Conservation (phyloP, 257 asterid genomes). For the Echites panduratus region DNA sequence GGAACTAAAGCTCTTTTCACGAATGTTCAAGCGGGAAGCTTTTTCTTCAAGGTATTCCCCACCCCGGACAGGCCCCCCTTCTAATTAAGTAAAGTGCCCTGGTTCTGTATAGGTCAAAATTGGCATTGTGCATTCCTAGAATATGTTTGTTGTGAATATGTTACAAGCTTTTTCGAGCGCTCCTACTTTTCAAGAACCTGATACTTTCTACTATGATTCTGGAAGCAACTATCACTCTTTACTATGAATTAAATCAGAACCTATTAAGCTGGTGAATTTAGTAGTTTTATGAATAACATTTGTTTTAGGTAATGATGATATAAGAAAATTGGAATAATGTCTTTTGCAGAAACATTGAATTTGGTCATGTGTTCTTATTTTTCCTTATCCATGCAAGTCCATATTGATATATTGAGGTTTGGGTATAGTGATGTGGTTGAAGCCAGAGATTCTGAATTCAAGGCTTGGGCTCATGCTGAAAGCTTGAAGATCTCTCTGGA, state of each 20-base stretch:
- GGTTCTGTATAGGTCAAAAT: constrained; percentile 12
- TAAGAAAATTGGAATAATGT: neutral
- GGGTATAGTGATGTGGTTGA: constrained; percentile 67
- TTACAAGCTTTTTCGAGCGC: neutral
- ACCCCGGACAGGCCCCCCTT: neutral
- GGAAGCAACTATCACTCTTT: neutral
- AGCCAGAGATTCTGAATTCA: constrained; percentile 68
- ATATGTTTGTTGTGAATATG: neutral
- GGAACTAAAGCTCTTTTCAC: constrained; percentile 69
- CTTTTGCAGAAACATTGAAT: neutral
- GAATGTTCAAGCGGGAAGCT: constrained; percentile 61
- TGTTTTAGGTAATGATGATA: neutral
- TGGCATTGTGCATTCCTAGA: neutral
- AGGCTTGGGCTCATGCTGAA: constrained; percentile 89
- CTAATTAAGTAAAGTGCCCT: neutral
- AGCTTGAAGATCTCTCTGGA: constrained; percentile 75
- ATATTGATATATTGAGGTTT: neutral
- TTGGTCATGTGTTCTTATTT: neutral
- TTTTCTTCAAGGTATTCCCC: constrained; percentile 56
- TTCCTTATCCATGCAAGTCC: neutral
- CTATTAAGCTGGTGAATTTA: neutral
- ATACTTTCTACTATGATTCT: neutral
- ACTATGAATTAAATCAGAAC: neutral
- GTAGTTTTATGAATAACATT: neutral
- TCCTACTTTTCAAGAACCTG: neutral